These are phyloP conservation scores for Fragaria nilgerrensis DNA, from an alignment of 306 rosid genomes.

Conservation along the genomic window DNA sequence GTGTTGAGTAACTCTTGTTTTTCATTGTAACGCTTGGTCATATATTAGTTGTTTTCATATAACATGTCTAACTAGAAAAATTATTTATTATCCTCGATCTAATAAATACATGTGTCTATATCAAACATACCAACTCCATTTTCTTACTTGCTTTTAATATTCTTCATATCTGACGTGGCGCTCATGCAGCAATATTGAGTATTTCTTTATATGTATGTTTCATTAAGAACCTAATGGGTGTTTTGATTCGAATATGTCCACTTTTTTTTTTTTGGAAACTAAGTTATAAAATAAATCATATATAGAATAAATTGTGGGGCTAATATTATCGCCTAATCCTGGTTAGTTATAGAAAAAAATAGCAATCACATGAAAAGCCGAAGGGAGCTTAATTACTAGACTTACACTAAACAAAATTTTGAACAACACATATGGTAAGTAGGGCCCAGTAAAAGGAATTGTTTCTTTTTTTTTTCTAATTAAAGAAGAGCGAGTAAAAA, in stretches of 20 bases:
- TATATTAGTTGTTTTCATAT: background rate
- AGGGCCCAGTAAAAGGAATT: background rate
- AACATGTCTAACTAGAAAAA: background rate
- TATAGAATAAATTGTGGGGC: too few relatives aligned
- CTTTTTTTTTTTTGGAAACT: background rate
- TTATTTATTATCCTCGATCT: background rate
- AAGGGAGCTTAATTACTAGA: too few relatives aligned
- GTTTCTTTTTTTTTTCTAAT: background rate
- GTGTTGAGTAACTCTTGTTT: background rate
- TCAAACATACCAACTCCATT: background rate
- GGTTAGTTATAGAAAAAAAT: too few relatives aligned
- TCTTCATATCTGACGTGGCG: background rate
- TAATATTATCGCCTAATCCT: too few relatives aligned
- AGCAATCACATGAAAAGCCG: too few relatives aligned
- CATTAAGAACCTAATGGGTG: too few relatives aligned
- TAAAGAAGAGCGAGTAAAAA: too few relatives aligned
- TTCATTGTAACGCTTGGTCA: constrained; percentile 9
- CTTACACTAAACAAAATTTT: too few relatives aligned
- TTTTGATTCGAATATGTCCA: background rate
- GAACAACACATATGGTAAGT: background rate
- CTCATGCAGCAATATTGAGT: constrained; percentile 20
- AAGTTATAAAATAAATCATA: too few relatives aligned
- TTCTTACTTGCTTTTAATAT: background rate
- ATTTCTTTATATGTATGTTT: background rate
- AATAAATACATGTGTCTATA: background rate